Conservation (phyloP, 2,329 filamentous ascomycete species). For the Tricladium varicosporioides region DNA sequence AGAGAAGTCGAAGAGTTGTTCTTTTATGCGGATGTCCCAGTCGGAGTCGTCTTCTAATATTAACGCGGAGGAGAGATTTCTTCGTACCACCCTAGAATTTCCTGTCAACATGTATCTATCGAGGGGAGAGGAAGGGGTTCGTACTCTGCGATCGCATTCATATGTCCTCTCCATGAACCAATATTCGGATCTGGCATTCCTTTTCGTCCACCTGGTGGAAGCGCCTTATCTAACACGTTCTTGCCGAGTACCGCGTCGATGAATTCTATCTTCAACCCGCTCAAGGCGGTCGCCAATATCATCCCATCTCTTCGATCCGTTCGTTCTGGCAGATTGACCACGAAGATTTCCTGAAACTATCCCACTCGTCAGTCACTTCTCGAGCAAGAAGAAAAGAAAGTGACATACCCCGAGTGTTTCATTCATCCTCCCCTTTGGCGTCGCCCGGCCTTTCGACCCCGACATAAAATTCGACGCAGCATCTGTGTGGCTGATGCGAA, state of each 20-base stretch:
- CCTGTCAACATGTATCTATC: neutral
- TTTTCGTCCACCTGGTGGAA: slow-evolving; percentile 32
- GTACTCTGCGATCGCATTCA: slow-evolving; percentile 36
- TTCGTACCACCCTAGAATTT: slow-evolving; percentile 33
- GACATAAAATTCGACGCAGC: neutral
- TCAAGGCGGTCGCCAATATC: slow-evolving; percentile 40
- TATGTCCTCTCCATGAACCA: slow-evolving; percentile 41
- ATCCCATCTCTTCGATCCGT: slow-evolving; percentile 49
- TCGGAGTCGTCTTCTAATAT: slow-evolving; percentile 44
- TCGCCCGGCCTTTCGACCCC: neutral
- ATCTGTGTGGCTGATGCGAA: neutral
- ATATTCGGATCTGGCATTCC: slow-evolving; percentile 33
- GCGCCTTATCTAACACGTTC: slow-evolving; percentile 39
- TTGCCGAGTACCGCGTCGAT: slow-evolving; percentile 42
- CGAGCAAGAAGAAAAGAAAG: neutral
- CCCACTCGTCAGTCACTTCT: neutral
- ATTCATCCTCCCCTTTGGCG: neutral
- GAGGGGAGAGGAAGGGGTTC: neutral
- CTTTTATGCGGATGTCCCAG: slow-evolving; percentile 40
- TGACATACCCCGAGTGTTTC: slow-evolving; percentile 3
- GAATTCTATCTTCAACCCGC: slow-evolving; percentile 42
- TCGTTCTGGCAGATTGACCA: slow-evolving; percentile 44
- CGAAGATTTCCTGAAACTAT: slow-evolving; percentile 43
- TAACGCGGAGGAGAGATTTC: slow-evolving; percentile 36
- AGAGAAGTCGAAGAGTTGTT: slow-evolving; percentile 31